Evolutionary conservation across 768 basidiomycete species (phyloP).

Genomic region (Kockovaella imperatae): DNA sequence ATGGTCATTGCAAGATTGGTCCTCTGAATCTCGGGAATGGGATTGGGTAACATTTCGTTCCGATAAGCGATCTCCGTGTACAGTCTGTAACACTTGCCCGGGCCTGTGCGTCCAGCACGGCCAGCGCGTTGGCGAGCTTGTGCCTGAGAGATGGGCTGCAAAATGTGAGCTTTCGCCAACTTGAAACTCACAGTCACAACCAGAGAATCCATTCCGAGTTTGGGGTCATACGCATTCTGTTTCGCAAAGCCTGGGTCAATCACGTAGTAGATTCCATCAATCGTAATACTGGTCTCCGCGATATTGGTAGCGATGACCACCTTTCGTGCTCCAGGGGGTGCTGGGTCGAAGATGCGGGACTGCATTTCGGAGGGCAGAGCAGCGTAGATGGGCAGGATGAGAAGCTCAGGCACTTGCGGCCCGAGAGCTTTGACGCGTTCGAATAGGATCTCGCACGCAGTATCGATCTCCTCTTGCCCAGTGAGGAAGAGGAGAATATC

Average conservation of each 20-base stretch:
- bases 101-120: conserved; percentile 94
- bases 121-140: conserved; percentile 93
- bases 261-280: conserved; percentile 98
- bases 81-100: conserved; percentile 94
- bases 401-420: conserved; percentile 93
- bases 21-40: conserved; percentile 95
- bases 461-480: conserved; percentile 98
- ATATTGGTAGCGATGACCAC: conserved; percentile 99
- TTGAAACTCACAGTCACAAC: conserved; percentile 63
- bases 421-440: conserved; percentile 99
- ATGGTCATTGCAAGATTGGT: conserved; percentile 82
- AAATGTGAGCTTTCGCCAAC: conserved; percentile 1
- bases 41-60: conserved; percentile 96
- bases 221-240: conserved; percentile 96
- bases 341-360: conserved; percentile 93
- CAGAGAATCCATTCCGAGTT: conserved; percentile 96
- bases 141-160: conserved; percentile 84
- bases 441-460: conserved; percentile 89
- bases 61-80: conserved; percentile 98
- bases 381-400: conserved; percentile 96
- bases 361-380: conserved; percentile 97
- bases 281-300: conserved; percentile 95
- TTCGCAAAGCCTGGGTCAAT: conserved; percentile 98
- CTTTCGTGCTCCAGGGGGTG: conserved; percentile 96
- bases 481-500: conserved; percentile 95